phyloP scores from a whole-genome alignment of 331 rosid species.

The Quercus phellos region DNA sequence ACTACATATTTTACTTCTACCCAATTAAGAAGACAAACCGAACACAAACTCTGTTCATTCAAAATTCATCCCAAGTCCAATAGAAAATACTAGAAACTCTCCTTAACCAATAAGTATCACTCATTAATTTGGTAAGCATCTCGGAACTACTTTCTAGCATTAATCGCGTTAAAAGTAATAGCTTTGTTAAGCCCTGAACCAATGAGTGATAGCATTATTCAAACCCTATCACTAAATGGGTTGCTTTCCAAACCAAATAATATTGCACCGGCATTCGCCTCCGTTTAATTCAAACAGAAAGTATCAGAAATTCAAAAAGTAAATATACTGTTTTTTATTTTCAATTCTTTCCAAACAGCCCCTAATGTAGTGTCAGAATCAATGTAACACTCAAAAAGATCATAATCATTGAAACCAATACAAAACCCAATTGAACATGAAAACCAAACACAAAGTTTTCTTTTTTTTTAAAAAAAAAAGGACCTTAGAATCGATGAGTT shows the following conservation, averaged over 20 bases:
- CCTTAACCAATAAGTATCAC: too few relatives aligned
- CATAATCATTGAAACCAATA: not conserved
- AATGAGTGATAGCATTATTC: not conserved
- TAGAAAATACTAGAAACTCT: too few relatives aligned
- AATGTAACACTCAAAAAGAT: not conserved
- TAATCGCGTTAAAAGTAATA: not conserved
- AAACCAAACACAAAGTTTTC: too few relatives aligned
- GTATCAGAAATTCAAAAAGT: not conserved
- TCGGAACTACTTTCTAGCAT: too few relatives aligned
- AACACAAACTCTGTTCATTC: too few relatives aligned
- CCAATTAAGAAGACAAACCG: too few relatives aligned
- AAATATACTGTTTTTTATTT: not conserved
- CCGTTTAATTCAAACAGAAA: not conserved
- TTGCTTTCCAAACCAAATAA: not conserved
- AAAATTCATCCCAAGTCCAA: too few relatives aligned
- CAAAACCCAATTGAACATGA: not conserved
- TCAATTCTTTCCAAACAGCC: not conserved
- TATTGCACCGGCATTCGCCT: not conserved
- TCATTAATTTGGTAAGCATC: too few relatives aligned
- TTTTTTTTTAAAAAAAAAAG: not conserved
- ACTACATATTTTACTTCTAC: too few relatives aligned
- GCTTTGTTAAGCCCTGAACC: not conserved
- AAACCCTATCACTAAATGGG: not conserved
- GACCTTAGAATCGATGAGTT: slow-evolving; percentile 72
- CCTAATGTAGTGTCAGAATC: not conserved